These are phyloP conservation scores for Penicillium sp. DNA, from an alignment of 2,329 filamentous ascomycete species.

Conservation along the genomic window DNA sequence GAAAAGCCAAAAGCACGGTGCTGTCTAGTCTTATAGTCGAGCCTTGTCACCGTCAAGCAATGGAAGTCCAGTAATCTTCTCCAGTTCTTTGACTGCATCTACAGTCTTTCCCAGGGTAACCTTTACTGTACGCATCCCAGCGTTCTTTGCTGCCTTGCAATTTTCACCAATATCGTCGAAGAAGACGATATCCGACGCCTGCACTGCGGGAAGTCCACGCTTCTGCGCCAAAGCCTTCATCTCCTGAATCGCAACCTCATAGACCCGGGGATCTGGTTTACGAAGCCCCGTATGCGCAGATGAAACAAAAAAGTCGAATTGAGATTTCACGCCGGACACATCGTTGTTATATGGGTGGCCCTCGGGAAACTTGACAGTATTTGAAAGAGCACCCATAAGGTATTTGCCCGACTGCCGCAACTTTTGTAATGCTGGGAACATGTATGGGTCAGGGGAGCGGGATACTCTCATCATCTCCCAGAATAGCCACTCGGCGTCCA, in stretches of 20 bases:
- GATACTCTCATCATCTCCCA: slow-evolving; percentile 85
- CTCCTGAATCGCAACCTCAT: slow-evolving; percentile 67
- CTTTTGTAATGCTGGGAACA: slow-evolving; percentile 76
- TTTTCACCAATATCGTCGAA: slow-evolving; percentile 95
- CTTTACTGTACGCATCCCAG: slow-evolving; percentile 81
- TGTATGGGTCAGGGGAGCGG: slow-evolving; percentile 74
- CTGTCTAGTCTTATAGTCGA: slow-evolving; percentile 26
- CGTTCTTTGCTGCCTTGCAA: slow-evolving; percentile 71
- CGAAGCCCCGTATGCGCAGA: slow-evolving; percentile 83
- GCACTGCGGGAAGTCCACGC: slow-evolving; percentile 57
- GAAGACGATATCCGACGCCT: slow-evolving; percentile 73
- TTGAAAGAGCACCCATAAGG: slow-evolving; percentile 79
- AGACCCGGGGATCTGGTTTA: slow-evolving; percentile 84
- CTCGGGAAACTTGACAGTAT: slow-evolving; percentile 82
- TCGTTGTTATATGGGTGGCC: slow-evolving; percentile 67
- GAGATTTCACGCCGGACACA: slow-evolving; percentile 58
- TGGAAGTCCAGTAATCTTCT: slow-evolving; percentile 68
- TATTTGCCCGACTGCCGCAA: slow-evolving; percentile 66
- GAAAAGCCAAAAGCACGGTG: not conserved
- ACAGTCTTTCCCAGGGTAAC: slow-evolving; percentile 75
- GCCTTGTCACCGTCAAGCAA: slow-evolving; percentile 40
- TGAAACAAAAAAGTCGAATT: slow-evolving; percentile 86
- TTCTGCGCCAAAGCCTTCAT: slow-evolving; percentile 63
- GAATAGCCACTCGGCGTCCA: slow-evolving; percentile 80
- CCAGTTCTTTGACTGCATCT: slow-evolving; percentile 79